Percentiles rank a stretch among this genome's conserved stretches.
Conservation (phyloP, 805 yeast species). For the Zygosaccharomyces kombuchaensis region DNA sequence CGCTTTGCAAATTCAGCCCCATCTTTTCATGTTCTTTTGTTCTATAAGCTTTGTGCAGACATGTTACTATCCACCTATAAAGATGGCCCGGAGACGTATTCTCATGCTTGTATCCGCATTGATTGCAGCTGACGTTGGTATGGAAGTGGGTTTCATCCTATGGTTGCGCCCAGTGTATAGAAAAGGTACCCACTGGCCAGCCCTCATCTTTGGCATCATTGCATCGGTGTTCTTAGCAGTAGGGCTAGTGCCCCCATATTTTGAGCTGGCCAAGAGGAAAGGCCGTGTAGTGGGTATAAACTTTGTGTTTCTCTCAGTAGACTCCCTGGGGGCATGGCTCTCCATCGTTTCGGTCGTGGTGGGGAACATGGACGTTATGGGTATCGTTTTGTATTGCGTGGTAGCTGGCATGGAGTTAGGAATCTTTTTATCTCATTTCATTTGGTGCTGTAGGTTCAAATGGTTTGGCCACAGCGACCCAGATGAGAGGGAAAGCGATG, state of each 20-base stretch:
- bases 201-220: conserved; percentile 69
- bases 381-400: conserved; percentile 67
- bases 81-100: conserved; percentile 37
- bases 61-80: conserved; percentile 68
- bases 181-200: conserved; percentile 66
- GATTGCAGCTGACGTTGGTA: conserved; percentile 46
- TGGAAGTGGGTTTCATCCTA: conserved; percentile 66
- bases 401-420: conserved; percentile 77
- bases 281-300: conserved; percentile 90
- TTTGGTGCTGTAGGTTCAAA: conserved; percentile 57
- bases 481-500: conserved; percentile 5
- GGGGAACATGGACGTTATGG: conserved; percentile 71
- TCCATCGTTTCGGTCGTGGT: conserved; percentile 60
- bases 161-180: conserved; percentile 58
- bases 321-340: conserved; percentile 76
- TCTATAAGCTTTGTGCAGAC: conserved; percentile 63
- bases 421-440: conserved; percentile 60
- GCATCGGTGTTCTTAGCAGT: conserved; percentile 71
- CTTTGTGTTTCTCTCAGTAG: conserved; percentile 70
- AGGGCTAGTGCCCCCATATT: conserved; percentile 87
- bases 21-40: conserved; percentile 69
- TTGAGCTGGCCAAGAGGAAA: conserved; percentile 69
- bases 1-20: conserved; percentile 85
- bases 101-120: conserved; percentile 36
- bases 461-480: conserved; percentile 19